Percentiles rank a stretch among this genome's conserved stretches.
Conservation (phyloP, 257 asterid genomes). For the Henckelia pumila region DNA sequence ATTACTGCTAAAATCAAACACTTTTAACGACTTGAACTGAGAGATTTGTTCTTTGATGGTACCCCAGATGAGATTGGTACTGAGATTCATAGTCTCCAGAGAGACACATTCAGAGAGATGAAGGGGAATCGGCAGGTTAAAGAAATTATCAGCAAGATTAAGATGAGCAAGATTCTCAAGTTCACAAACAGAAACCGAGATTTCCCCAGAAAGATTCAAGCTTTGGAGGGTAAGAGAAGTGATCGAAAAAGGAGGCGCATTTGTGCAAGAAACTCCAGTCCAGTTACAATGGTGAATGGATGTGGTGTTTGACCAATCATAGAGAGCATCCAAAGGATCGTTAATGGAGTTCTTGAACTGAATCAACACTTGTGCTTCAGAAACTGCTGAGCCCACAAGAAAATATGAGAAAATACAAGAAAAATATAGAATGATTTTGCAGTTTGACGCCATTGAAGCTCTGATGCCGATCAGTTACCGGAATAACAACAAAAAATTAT, state of each 20-base stretch:
- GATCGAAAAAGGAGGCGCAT: slow-evolving; percentile 35
- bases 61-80: slow-evolving; percentile 82
- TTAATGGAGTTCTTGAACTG: slow-evolving; percentile 67
- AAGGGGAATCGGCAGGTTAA: slow-evolving; percentile 75
- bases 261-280: slow-evolving; percentile 76
- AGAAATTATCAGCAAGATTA: slow-evolving; percentile 67
- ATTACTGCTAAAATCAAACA: slow-evolving; percentile 68
- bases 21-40: slow-evolving; percentile 45
- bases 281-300: slow-evolving; percentile 64
- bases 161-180: slow-evolving; percentile 53
- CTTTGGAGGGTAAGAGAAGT: slow-evolving; percentile 58
- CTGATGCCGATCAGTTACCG: slow-evolving; percentile 16
- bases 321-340: slow-evolving; percentile 54
- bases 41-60: slow-evolving; percentile 76
- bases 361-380: slow-evolving; percentile 68
- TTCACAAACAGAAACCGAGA: slow-evolving; percentile 59
- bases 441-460: slow-evolving; percentile 54
- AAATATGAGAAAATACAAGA: slow-evolving; percentile 37
- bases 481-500: slow-evolving; percentile 18
- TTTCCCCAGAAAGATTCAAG: slow-evolving; percentile 79
- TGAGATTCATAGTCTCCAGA: slow-evolving; percentile 55
- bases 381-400: slow-evolving; percentile 32
- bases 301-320: slow-evolving; percentile 60
- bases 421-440: slow-evolving; percentile 38
- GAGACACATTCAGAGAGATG: slow-evolving; percentile 63